Conservation (phyloP, 345 rosid species). For the Turritis glabra region DNA sequence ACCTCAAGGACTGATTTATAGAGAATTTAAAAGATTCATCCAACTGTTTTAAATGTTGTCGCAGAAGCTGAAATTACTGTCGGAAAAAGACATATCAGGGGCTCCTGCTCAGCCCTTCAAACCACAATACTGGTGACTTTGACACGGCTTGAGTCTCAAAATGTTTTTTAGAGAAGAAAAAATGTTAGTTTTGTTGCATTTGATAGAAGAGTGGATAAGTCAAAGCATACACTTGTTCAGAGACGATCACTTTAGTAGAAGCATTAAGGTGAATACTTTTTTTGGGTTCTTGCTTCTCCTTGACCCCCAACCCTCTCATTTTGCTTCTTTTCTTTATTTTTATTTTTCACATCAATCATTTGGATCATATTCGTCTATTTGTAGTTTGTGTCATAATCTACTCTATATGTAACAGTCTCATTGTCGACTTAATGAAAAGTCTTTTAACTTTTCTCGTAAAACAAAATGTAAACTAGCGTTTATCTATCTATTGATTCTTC, state of each 20-base stretch:
- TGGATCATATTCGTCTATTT: slow-evolving; percentile 12
- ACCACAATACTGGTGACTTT: slow-evolving; percentile 38
- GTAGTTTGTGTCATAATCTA: slow-evolving; percentile 1
- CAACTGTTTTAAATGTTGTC: neutral
- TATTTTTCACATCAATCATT: neutral
- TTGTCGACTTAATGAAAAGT: neutral
- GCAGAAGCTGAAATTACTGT: slow-evolving; percentile 72
- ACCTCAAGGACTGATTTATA: too few species aligned
- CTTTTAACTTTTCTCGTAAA: neutral
- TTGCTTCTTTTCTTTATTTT: neutral
- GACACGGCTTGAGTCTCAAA: slow-evolving; percentile 2
- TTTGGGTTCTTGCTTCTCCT: slow-evolving; percentile 9
- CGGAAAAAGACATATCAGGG: slow-evolving; percentile 43
- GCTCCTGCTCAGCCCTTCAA: slow-evolving; percentile 37
- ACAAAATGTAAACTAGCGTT: too few species aligned
- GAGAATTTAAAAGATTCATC: neutral
- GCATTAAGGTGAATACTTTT: neutral
- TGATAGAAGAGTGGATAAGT: neutral
- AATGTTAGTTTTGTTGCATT: slow-evolving; percentile 4
- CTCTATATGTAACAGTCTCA: neutral
- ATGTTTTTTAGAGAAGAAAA: neutral
- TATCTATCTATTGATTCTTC: neutral
- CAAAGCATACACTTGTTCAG: neutral
- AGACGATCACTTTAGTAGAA: slow-evolving; percentile 7
- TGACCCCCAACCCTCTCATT: neutral